Evolutionary conservation across 1,139 yeast species (phyloP), one percentile per base, ranked within the genome.

Genomic region (Geotrichum cucujoidarum): DNA sequence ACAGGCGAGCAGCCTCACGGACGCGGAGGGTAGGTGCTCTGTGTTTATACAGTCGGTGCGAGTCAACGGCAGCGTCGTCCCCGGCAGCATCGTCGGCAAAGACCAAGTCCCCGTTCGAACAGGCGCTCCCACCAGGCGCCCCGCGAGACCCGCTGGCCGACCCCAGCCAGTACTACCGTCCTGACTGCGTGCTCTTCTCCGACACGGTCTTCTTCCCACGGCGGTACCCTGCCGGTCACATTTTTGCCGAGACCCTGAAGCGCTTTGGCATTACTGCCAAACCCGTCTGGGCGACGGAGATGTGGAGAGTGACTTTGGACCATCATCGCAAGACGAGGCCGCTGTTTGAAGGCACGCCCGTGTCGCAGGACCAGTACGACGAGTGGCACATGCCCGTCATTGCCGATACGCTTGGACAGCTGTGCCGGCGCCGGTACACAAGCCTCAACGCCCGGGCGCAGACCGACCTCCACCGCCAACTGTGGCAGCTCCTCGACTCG

Each of bases 401-500:
- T 20, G 20, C 37, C 17, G 24, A 27, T n/a, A 18, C 34, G 6
- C 24, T 49, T 13, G 11, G 30, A 11, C 25, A 22, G 11, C 29
- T 45, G 16, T 14, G 29, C 1, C 29, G 31, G 7, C 25, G 36
- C 20, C 41, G 47, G 2, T 36, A 46, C 4, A 18, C 37, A 6
- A 24, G 35, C 18, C 20, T 11, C 21, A 50, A 49, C 24, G 31
- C 17, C 16, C 7, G 5, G 13, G 10, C 34, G 2, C 30, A 30
- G 2, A 36, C 37, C 7, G 22, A 41, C 16, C 40, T 49, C 3
- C 14, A 30, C n/a, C 45, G 43, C 27, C 44, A 45, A 14, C 21
- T 53, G 4, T 41, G 30, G 14, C 25, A 32, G 2, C 40, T 44
- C 14, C 46, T 60, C 24, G 47, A 46, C n/a, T 52, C 50, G 33